These are phyloP conservation scores for Curvularia hawaiiensis DNA, from an alignment of 2,329 filamentous ascomycete species.

Conservation along the genomic window DNA sequence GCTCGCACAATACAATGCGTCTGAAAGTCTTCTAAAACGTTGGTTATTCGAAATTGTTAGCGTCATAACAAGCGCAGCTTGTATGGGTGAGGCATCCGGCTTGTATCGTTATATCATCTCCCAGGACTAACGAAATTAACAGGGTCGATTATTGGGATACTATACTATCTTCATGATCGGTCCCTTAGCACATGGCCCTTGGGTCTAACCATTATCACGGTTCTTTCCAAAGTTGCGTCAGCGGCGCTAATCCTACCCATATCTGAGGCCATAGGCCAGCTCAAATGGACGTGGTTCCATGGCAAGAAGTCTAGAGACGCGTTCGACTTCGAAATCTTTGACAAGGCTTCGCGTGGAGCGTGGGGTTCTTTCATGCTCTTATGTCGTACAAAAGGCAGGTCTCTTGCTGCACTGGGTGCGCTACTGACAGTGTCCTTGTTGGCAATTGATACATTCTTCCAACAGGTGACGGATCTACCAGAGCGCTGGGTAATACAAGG, in stretches of 20 bases:
- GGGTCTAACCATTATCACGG: slow-evolving; percentile 25
- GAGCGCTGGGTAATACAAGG: slow-evolving; percentile 16
- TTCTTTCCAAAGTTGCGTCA: slow-evolving; percentile 34
- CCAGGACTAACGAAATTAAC: too few species aligned
- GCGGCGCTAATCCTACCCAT: slow-evolving; percentile 33
- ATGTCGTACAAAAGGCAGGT: slow-evolving; percentile 25
- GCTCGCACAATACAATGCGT: slow-evolving; percentile 31
- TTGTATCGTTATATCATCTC: too few species aligned
- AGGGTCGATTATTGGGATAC: slow-evolving; percentile 37
- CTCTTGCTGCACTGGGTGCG: slow-evolving; percentile 28
- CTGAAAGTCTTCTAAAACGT: slow-evolving; percentile 22
- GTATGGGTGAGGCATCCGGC: slow-evolving; percentile 26
- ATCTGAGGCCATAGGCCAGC: slow-evolving; percentile 37
- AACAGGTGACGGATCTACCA: slow-evolving; percentile 29
- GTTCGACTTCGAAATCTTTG: slow-evolving; percentile 41
- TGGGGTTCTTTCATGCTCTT: slow-evolving; percentile 30
- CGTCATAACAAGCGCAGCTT: slow-evolving; percentile 37
- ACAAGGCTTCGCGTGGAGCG: slow-evolving; percentile 34
- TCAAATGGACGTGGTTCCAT: slow-evolving; percentile 42
- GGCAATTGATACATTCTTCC: slow-evolving; percentile 39
- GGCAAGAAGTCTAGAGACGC: slow-evolving; percentile 23
- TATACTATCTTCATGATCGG: slow-evolving; percentile 35
- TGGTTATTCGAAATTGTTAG: slow-evolving; percentile 41
- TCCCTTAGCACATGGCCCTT: slow-evolving; percentile 40
- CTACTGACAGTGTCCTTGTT: slow-evolving; percentile 27